Evolutionary conservation across 257 asterid species (phyloP), one percentile per base, ranked within the genome.

Genomic region (Petunia axillaris): DNA sequence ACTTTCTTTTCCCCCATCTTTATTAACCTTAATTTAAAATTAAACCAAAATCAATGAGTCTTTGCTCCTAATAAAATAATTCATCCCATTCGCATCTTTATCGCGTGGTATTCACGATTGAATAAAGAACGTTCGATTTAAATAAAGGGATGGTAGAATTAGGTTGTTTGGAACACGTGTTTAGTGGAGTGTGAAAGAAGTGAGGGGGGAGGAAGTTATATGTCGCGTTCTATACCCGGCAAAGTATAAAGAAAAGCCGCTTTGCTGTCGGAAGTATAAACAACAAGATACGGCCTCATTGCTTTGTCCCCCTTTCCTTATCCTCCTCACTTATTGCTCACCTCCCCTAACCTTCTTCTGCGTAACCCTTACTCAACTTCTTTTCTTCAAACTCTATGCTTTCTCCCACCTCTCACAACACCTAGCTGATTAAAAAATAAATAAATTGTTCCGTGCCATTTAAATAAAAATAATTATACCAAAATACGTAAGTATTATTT

Each of bases 221-320:
- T 81, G 89, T 86, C 89, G 76, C 79, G 15, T 8, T 83, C 87
- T 13, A 8, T 1, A 67, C 58, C 82, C 71, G 89, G 74, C 89
- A 86, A 83, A 4, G 3, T 44, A 37, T 48, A 50, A 74, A 13
- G 8, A 53, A 83, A 81, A 59, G 81, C 35, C 64, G 78, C 82
- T 66, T 81, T 86, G 75, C 48, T 81, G 84, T 81, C 87, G 77
- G 43, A 25, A 25, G 59, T 65, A 86, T 85, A 84, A 74, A 83
- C 65, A 59, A 44, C 82, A 81, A 50, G 80, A 77, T 59, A 25
- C 35, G 77, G 66, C 76, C 64, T 59, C 81, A 46, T n/a, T 78
- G 16, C 81, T 7, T 57, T 78, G 81, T 81, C 81, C 38, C 87
- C 84, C 36, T 46, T 44, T 10, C 41, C 77, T 39, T 40, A 75